phyloP scores from a whole-genome alignment of 352 stramenopile species.

The Globisporangium mamillatum region DNA sequence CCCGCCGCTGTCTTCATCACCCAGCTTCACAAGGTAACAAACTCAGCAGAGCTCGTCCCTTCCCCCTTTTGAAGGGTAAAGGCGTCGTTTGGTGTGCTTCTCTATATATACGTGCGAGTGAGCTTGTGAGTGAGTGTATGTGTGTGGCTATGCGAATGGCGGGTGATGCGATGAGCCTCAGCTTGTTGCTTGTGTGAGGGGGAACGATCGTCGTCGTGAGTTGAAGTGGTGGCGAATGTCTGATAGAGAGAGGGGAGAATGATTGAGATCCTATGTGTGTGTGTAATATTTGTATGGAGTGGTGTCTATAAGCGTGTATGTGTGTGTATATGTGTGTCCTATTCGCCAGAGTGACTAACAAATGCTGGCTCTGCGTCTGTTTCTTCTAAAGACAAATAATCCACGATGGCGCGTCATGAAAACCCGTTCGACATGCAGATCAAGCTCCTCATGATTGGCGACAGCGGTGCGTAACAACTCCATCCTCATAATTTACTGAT shows the following conservation, averaged over 20 bases:
- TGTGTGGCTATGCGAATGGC: neutral
- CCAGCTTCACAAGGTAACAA: neutral
- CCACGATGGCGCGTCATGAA: constrained; percentile 84
- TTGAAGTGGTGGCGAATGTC: neutral
- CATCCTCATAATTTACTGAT: neutral
- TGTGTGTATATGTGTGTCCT: neutral
- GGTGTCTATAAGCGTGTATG: neutral
- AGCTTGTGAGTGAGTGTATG: neutral
- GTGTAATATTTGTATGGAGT: neutral
- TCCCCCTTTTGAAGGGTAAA: neutral
- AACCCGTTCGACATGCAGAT: constrained; percentile 97
- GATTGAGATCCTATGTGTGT: neutral
- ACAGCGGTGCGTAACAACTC: constrained; percentile 80
- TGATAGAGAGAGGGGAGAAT: neutral
- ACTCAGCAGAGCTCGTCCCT: neutral
- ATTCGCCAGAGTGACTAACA: neutral
- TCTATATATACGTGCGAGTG: neutral
- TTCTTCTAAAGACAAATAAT: constrained; percentile 18
- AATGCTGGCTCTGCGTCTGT: constrained; percentile 8
- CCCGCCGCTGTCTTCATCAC: neutral
- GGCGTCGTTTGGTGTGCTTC: neutral
- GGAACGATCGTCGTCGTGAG: neutral
- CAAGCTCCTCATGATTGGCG: constrained; percentile 97
- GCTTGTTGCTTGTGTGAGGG: neutral
- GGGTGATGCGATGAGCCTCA: neutral